phyloP scores from a whole-genome alignment of 306 rosid species.

The Geum urbanum region DNA sequence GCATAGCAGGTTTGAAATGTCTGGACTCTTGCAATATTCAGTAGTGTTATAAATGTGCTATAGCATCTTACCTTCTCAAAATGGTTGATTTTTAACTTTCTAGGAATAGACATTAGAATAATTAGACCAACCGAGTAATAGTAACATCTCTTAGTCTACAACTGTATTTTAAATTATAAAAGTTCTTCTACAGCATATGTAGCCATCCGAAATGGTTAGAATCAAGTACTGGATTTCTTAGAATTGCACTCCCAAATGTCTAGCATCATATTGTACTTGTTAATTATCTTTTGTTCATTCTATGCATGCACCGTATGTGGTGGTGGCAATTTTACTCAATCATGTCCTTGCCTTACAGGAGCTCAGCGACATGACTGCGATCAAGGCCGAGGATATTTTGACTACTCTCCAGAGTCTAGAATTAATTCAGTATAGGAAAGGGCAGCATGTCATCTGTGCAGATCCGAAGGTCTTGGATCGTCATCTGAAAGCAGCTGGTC shows the following conservation, averaged over 20 bases:
- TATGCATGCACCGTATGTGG: not conserved
- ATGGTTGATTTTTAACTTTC: not conserved
- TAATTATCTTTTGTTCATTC: not conserved
- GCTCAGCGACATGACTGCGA: conserved; percentile 99
- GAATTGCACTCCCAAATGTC: not conserved
- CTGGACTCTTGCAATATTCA: too few species aligned
- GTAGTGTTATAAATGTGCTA: not conserved
- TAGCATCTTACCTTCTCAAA: not conserved
- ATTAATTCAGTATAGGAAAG: conserved; percentile 93
- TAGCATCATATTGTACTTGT: too few species aligned
- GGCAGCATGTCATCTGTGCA: conserved; percentile 97
- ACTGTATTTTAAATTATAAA: not conserved
- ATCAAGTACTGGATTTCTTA: not conserved
- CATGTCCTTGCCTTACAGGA: conserved; percentile 44
- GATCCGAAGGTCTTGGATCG: conserved; percentile 97
- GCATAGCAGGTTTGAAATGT: not conserved
- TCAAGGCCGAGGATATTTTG: conserved; percentile 92
- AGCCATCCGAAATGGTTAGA: not conserved
- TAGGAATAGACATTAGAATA: not conserved
- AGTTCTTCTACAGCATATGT: not conserved
- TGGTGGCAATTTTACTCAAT: not conserved
- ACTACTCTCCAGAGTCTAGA: conserved; percentile 82
- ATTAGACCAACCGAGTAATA: not conserved
- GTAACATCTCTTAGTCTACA: not conserved
- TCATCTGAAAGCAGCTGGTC: conserved; percentile 95